Evolutionary conservation across 495 filamentous ascomycete species (phyloP).

Genomic region (Penicillium herquei): DNA sequence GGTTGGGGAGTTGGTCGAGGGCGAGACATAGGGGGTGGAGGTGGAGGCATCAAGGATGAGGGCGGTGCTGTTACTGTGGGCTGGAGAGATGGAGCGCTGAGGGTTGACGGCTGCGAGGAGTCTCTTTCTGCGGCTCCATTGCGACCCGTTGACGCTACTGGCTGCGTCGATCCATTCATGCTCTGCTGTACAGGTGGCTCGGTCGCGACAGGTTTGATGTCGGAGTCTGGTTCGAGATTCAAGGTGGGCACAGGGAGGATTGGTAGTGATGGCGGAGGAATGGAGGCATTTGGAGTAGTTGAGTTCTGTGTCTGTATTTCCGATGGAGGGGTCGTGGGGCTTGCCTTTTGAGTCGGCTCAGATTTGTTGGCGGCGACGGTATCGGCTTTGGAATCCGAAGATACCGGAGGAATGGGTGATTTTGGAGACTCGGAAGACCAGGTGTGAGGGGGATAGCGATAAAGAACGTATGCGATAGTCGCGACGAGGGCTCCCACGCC

Average conservation of each 20-base stretch:
- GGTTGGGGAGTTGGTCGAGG: conserved; percentile 25
- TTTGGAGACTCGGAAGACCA: conserved; percentile 7
- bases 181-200: conserved; percentile 7
- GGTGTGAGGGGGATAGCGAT: conserved; percentile 29
- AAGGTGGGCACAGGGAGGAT: conserved; percentile 34
- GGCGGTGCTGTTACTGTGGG: conserved; percentile 17
- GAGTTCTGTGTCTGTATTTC: conserved; percentile 28
- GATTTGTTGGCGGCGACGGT: conserved; percentile 13
- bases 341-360: conserved; percentile 8
- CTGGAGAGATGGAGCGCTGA: conserved; percentile 3
- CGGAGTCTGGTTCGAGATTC: conserved; percentile 23
- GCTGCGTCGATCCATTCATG: conserved; percentile 11
- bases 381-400: conserved; percentile 21
- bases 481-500: conserved; percentile 33
- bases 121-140: conserved; percentile 5
- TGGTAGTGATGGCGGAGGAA: conserved; percentile 23
- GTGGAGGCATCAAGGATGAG: conserved; percentile 40
- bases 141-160: background rate
- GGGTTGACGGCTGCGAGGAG: background rate
- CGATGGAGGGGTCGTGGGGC: conserved; percentile 3
- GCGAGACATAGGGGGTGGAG: conserved; percentile 34
- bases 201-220: background rate
- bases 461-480: conserved; percentile 29
- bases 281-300: conserved; percentile 49
- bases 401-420: conserved; percentile 11